Evolutionary conservation across 306 rosid species (phyloP).

Genomic region (Pyrus betulifolia): DNA sequence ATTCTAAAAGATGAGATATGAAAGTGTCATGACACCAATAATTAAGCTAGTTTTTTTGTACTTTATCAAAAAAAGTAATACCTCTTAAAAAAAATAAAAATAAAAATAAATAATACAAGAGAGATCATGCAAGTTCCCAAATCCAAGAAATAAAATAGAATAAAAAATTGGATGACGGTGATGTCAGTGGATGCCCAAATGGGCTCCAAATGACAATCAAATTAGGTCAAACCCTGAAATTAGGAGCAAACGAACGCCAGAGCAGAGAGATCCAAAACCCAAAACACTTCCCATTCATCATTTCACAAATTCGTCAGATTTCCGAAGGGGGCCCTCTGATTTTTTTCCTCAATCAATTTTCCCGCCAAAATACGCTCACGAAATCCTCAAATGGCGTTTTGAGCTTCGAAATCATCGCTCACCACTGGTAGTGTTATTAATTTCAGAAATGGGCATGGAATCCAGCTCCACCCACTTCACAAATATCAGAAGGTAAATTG

Average conservation of each 20-base stretch:
- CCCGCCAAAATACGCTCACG: conserved; percentile 4
- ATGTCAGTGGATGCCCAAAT: not conserved
- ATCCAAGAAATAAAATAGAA: not conserved
- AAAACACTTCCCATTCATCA: not conserved
- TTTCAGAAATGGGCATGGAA: conserved; percentile 22
- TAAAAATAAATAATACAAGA: not conserved
- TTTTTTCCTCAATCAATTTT: not conserved
- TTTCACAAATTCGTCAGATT: not conserved
- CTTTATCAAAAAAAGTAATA: no score
- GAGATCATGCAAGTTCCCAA: not conserved
- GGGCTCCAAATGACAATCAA: conserved; percentile 4
- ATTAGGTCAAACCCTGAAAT: conserved; percentile 6
- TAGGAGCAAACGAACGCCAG: not conserved
- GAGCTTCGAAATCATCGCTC: not conserved
- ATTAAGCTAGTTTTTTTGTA: no score
- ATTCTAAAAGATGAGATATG: no score
- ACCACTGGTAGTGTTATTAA: not conserved
- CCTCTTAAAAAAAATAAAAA: no score
- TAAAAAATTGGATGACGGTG: not conserved
- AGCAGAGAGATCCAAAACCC: not conserved
- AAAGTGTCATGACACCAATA: no score
- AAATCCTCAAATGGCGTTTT: not conserved
- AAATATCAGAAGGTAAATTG: conserved; percentile 39
- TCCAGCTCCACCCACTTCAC: conserved; percentile 37
- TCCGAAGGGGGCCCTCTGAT: not conserved